Evolutionary conservation across 495 filamentous ascomycete genomes (phyloP), one percentile per base, ranked within the genome.

Genomic region (Podospora australis): DNA sequence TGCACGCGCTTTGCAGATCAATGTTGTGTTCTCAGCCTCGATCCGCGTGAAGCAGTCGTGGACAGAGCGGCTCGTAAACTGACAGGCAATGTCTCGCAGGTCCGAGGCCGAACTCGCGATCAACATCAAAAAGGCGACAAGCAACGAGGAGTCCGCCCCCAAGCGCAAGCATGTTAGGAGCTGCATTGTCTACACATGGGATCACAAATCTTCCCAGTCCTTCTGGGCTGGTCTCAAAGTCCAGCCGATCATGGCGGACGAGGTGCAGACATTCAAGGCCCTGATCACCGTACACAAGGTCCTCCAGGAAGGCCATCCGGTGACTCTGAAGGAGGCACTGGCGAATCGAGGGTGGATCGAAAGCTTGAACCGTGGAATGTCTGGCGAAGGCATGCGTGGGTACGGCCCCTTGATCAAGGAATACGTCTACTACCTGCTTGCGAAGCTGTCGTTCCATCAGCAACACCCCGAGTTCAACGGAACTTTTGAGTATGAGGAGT

Each of bases 191-290:
- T 97, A 98, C 65, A 97, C 92, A 48, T 98, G 92, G 92, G 92
- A 98, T 72, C 90, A 97, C 75, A 96, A 96, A 72, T 94, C 87
- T 53, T 96, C 91, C 34, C 76, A 81, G 57, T 88, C 89, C 58
- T 98, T 98, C 71, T 98, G 92, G 92, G 82, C 87, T 39, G 90
- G 88, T 63, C 94, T 98, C 83, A 98, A 98, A 81, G 92, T 98
- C 84, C 92, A 97, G 68, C 92, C 92, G 23, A 87, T 98, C 56
- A 77, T 96, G 44, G 90, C 92, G 69, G 94, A 97, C 66, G 88
- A 95, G 70, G 81, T 95, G 38, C 88, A 95, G 67, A 92, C 88
- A 14, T 95, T 92, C 75, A 95, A 95, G 67, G 87, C 88, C 38
- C 74, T 95, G 17, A 92, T 94, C 62, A 92, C 85, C 28, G 82